Evolutionary conservation across 1,284 basidiomycete species (phyloP).

Genomic region (Xerocomus minutiporus): DNA sequence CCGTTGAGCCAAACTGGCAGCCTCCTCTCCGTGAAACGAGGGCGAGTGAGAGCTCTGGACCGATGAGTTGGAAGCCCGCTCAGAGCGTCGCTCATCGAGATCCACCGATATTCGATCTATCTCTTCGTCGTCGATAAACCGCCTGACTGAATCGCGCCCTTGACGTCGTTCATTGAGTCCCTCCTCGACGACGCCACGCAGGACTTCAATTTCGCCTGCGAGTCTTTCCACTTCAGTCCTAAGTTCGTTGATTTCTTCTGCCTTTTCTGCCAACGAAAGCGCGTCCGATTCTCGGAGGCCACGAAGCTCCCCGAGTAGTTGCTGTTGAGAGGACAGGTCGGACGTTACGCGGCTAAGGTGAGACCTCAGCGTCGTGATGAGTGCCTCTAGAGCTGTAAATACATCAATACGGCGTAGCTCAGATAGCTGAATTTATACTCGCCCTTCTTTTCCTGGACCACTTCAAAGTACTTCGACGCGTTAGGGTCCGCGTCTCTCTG

Average conservation of each 20-base stretch:
- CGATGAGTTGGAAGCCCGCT: conserved; percentile 32
- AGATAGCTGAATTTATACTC: not conserved
- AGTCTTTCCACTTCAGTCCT: conserved; percentile 70
- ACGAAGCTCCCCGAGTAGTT: conserved; percentile 61
- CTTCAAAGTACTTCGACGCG: conserved; percentile 60
- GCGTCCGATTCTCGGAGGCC: conserved; percentile 60
- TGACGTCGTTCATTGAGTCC: conserved; percentile 67
- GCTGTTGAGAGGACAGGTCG: conserved; percentile 72
- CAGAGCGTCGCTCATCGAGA: conserved; percentile 34
- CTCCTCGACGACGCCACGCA: conserved; percentile 80
- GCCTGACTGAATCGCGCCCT: conserved; percentile 24
- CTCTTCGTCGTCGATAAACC: conserved; percentile 31
- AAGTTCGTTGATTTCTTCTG: conserved; percentile 57
- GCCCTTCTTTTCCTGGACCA: conserved; percentile 85
- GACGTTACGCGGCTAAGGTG: conserved; percentile 74
- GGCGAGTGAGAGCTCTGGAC: conserved; percentile 14
- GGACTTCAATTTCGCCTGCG: conserved; percentile 73
- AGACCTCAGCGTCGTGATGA: conserved; percentile 65
- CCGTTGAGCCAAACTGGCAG: not conserved
- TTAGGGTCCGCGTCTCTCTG: conserved; percentile 37
- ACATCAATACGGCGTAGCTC: not conserved
- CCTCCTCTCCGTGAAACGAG: conserved; percentile 3
- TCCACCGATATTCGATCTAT: conserved; percentile 33
- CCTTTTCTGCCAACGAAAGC: conserved; percentile 54
- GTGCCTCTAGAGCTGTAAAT: conserved; percentile 64